Evolutionary conservation across 805 yeast species (phyloP), one percentile per base, ranked within the genome.

Genomic region (Kuraishia ogatae): DNA sequence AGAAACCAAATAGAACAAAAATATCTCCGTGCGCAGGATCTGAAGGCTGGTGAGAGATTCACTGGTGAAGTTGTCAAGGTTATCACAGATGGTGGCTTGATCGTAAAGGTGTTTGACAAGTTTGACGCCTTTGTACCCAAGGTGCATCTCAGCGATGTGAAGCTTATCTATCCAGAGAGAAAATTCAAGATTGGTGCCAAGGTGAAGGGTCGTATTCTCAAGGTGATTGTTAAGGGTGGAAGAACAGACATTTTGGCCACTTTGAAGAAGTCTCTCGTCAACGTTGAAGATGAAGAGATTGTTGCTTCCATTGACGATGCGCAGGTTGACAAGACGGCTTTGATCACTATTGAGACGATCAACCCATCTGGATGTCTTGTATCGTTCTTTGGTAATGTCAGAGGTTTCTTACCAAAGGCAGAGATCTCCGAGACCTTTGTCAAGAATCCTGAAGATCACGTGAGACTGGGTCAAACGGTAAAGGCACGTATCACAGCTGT

Each of bases 351-450:
- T 50, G 84, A 84, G 57, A 75, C 80, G 39, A 79, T 93, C 61
- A 81, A 81, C 52, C 83, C 85, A 56, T 76, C 79, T 56, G 99
- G 99, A 63, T 96, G 89, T 51, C 72, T 91, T 50, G 83, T 94
- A 6, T 81, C 91, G 17, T 91, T 94, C 65, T 92, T 89, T 64
- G 96, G 94, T 54, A 76, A 78, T 54, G 68, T 89, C 49, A 81
- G 77, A 60, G 99, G 91, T 0, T 92, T 82, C 66, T 74, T 94
- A 58, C 98, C 99, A 29, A 82, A 84, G 60, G 75, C 85, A 54
- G 98, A 94, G 72, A 88, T 94, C 63, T 86, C 96, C 54, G 98
- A 94, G 70, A 83, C 96, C 1, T 89, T 80, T 66, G 94, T 92
- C 47, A 78, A 76, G 53, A 81, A 82, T 55, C 91, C 97, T 20